Base-by-base conservation (phyloP, 2,329 filamentous ascomycete species). In the Ophiocordyceps camponoti-floridani region DNA sequence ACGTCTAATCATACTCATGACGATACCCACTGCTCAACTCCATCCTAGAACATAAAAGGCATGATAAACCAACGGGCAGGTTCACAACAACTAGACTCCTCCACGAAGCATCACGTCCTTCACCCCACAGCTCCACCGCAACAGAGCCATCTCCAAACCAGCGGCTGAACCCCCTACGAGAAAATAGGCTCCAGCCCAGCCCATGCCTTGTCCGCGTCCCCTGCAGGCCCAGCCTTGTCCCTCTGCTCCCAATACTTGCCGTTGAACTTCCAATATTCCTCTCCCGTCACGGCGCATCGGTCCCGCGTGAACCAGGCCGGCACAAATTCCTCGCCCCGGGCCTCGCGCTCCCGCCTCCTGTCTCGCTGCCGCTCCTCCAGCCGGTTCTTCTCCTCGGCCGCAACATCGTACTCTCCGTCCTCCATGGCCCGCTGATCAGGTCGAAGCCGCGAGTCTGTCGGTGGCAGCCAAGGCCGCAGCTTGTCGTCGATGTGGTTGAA, bases 361-460 rank as follows among this genome's bases (percentile, higher is more conserved):
- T 80, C 78, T 47, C 91, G 73, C 68, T 98, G 91, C 50, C 80
- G 87, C 66, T 95, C 84, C 62, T 98, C 91, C 0, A 98, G 75
- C 1, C 91, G 73, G 56, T 89, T 91, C 75, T 98, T 98, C 68
- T 98, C 91, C 5, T 75, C 76, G 0, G 89, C 91, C 1, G 91
- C 91, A 47, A 91, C 72, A 56, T 96, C 89, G 57, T 98, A 98
- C 62, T 88, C 77, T n/a, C 89, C 91, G 49, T 96, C 88, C 60
- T 98, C 91, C 91, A 98, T 98, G 2, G 91, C 91, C 11, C 91
- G 75, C 66, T 98, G 91, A 61, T 98, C 91, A 0, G 91, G 89
- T 28, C 91, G 74, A 30, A 94, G 69, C n/a, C 91, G 74, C 1
- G 89, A 94, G 60, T 98, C 91, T 0, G 91, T 98, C 1, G 91